Evolutionary conservation across 106 monocot genomes (phyloP).

Genomic region (Narthecium ossifragum): DNA sequence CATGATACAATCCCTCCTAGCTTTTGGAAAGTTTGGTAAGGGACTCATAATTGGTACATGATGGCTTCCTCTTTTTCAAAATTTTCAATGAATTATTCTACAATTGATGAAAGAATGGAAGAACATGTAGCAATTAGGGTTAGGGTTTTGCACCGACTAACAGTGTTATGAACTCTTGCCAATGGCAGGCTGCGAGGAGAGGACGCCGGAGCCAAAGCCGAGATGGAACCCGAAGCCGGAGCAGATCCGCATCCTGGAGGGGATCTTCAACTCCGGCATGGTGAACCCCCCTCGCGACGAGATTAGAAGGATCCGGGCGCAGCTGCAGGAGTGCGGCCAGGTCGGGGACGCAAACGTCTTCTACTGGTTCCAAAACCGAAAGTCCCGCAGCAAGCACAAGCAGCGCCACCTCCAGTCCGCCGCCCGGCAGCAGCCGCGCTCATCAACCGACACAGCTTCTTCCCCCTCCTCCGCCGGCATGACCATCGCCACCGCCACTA

Average conservation of each 20-base stretch:
- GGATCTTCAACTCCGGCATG: conserved; percentile 96
- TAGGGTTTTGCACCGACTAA: conserved; percentile 1
- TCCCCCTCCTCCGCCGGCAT: neutral
- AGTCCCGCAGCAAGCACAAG: conserved; percentile 81
- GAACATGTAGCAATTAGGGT: conserved; percentile 3
- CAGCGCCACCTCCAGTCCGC: conserved; percentile 44
- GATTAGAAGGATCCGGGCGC: conserved; percentile 64
- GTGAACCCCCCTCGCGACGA: conserved; percentile 95
- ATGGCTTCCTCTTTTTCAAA: neutral
- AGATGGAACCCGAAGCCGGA: conserved; percentile 97
- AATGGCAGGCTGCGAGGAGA: conserved; percentile 40
- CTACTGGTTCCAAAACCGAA: conserved; percentile 97
- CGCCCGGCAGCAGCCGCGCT: neutral
- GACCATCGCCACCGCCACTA: neutral
- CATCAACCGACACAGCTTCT: too few relatives aligned
- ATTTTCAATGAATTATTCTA: neutral
- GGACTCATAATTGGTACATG: neutral
- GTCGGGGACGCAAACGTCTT: conserved; percentile 99
- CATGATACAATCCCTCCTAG: too few relatives aligned
- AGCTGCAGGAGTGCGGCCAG: conserved; percentile 92
- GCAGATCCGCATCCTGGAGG: conserved; percentile 88
- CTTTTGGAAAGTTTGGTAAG: neutral
- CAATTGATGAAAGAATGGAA: neutral
- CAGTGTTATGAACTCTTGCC: conserved; percentile 1
- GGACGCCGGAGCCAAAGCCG: conserved; percentile 90